Evolutionary conservation across 805 yeast species (phyloP), one percentile per base, ranked within the genome.

Genomic region (Wickerhamomyces strasburgensis): DNA sequence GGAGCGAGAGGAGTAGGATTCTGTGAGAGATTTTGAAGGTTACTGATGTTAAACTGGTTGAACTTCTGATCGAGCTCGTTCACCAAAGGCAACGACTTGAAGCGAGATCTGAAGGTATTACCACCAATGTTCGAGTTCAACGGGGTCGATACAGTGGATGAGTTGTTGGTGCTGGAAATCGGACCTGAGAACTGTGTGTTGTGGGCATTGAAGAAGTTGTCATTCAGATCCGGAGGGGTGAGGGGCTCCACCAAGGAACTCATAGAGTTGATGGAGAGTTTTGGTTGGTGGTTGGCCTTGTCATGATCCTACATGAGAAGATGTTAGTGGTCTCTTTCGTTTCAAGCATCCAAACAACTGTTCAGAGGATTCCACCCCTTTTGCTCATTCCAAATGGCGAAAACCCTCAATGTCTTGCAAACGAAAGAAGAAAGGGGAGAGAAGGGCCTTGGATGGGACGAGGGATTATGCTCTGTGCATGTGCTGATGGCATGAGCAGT

Each of bases 231-330:
- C 43, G 77, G 75, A 3, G 78, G 78, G 3, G 78, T 72, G 28
- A 72, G 58, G 7, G 78, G 78, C 46, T 72, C 78, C 19, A 69
- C 62, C 27, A 72, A 41, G 16, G 76, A 70, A 17, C 57, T 55
- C 30, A 66, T 51, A 11, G 72, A 67, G 46, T 69, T 67, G 46
- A 52, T 47, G 7, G 58, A 54, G 2, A 46, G 38, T 26, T 39
- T 54, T 34, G 45, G 57, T 10, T 45, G 49, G 42, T 54, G 58
- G 30, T 33, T 40, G 19, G 39, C 29, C 31, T 42, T 44, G 17
- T 45, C 52, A 37, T 46, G 43, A 35, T 42, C 40, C 50, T 48
- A 35, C 4, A 18, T 26, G 6, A 15, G n/a, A 28, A 24, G 13
- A 13, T 41, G 46, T 42, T 42, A 44, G 46, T 37, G 28, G n/a